phyloP scores from a whole-genome alignment of 1,139 yeast species.

The Saccharomyces pastorianus region DNA sequence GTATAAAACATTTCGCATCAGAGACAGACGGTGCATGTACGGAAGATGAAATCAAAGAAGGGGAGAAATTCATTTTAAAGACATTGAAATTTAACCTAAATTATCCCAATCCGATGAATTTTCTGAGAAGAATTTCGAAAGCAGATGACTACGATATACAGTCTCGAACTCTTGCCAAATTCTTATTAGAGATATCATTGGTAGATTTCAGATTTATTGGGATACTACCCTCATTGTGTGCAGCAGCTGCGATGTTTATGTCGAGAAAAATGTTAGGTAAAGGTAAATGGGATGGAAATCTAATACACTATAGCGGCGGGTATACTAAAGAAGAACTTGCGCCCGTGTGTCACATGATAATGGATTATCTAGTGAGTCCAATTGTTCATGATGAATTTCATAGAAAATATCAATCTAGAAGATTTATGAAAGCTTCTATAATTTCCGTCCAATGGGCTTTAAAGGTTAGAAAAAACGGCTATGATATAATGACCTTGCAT shows the following conservation, averaged over 20 bases:
- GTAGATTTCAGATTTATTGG: conserved; percentile 79
- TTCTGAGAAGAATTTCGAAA: conserved; percentile 81
- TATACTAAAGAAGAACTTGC: conserved; percentile 65
- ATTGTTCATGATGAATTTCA: conserved; percentile 88
- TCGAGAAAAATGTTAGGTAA: conserved; percentile 72
- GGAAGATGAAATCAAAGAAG: conserved; percentile 78
- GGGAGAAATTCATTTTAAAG: conserved; percentile 75
- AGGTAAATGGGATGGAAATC: conserved; percentile 71
- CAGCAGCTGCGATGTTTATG: conserved; percentile 88
- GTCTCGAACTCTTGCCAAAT: conserved; percentile 86
- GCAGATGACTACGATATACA: conserved; percentile 94
- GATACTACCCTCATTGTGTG: conserved; percentile 69
- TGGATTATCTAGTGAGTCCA: conserved; percentile 75
- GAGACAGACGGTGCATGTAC: conserved; percentile 73
- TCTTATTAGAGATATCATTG: conserved; percentile 70
- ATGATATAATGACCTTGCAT: conserved; percentile 34
- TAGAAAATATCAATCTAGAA: conserved; percentile 85
- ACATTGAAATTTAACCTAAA: conserved; percentile 71
- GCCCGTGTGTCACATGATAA: conserved; percentile 63
- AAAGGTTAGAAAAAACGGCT: conserved; percentile 34
- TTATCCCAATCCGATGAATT: conserved; percentile 92
- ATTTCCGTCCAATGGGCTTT: conserved; percentile 90
- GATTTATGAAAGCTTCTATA: conserved; percentile 84
- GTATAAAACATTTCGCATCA: conserved; percentile 79
- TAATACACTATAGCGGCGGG: conserved; percentile 89